These are phyloP conservation scores for Arachis hypogaea DNA, from an alignment of 306 rosid species.

Conservation along the genomic window DNA sequence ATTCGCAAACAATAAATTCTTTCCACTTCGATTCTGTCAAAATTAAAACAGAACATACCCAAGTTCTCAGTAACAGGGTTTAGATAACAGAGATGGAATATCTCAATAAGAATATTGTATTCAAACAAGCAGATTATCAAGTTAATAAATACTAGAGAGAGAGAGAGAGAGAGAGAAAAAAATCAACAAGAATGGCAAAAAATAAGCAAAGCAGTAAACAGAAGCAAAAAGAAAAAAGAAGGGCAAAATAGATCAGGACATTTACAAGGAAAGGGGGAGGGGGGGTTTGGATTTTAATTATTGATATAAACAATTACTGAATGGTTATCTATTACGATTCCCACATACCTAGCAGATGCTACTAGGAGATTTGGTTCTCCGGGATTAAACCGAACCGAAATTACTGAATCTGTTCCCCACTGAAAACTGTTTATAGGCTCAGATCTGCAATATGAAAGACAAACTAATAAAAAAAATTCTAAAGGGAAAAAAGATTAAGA, in stretches of 20 bases:
- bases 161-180: too few species aligned
- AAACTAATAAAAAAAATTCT: slow-evolving; percentile 4
- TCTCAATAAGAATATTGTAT: too few species aligned
- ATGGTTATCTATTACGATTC: slow-evolving; percentile 22
- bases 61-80: background rate
- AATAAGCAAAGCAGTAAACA: background rate
- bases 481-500: slow-evolving; percentile 13
- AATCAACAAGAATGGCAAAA: background rate
- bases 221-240: too few species aligned
- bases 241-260: slow-evolving; percentile 1
- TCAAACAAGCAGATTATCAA: too few species aligned
- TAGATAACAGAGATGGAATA: background rate
- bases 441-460: slow-evolving; percentile 46
- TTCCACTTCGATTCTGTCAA: too few species aligned
- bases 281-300: slow-evolving; percentile 8
- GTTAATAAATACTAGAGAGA: too few species aligned
- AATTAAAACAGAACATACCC: background rate
- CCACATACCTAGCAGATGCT: slow-evolving; percentile 73
- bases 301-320: slow-evolving; percentile 38
- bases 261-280: background rate
- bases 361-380: slow-evolving; percentile 79
- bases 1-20: too few species aligned
- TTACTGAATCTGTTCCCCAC: slow-evolving; percentile 79
- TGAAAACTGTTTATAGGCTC: slow-evolving; percentile 73
- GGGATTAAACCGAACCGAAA: slow-evolving; percentile 82